Evolutionary conservation across 2,329 filamentous ascomycete species (phyloP).

Genomic region (Herpotrichia juniperi): DNA sequence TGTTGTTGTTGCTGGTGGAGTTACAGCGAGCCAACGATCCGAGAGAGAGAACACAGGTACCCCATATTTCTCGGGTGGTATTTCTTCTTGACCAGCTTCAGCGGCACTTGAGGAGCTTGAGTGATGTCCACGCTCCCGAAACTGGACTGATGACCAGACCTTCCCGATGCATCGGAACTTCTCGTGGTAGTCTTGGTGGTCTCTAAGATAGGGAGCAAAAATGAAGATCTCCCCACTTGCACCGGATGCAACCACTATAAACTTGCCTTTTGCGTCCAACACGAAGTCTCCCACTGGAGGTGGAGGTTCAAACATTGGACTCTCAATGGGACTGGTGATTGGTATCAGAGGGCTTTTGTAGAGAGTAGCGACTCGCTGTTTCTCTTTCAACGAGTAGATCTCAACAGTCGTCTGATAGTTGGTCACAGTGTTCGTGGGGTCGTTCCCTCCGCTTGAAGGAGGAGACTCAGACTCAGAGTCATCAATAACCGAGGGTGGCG

Average conservation of each 20-base stretch:
- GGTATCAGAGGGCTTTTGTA: slow-evolving; percentile 71
- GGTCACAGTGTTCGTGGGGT: slow-evolving; percentile 50
- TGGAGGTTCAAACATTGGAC: slow-evolving; percentile 71
- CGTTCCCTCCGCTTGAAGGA: slow-evolving; percentile 34
- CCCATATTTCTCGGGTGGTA: slow-evolving; percentile 51
- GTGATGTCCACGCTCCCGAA: slow-evolving; percentile 39
- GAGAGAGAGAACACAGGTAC: slow-evolving; percentile 72
- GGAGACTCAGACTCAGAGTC: slow-evolving; percentile 45
- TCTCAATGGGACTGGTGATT: slow-evolving; percentile 61
- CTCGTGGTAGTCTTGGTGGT: slow-evolving; percentile 30
- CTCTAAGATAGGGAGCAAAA: slow-evolving; percentile 53
- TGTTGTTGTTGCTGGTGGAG: slow-evolving; percentile 73
- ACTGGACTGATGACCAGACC: slow-evolving; percentile 86
- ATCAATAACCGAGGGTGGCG: slow-evolving; percentile 43
- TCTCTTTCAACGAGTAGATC: slow-evolving; percentile 82
- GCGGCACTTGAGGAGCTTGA: slow-evolving; percentile 43
- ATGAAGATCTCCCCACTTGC: slow-evolving; percentile 87
- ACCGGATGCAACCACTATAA: slow-evolving; percentile 77
- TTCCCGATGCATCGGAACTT: slow-evolving; percentile 78
- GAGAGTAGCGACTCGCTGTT: slow-evolving; percentile 72
- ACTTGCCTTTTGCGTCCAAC: slow-evolving; percentile 74
- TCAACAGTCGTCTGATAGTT: slow-evolving; percentile 88
- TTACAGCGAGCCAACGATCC: slow-evolving; percentile 78
- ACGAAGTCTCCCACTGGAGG: slow-evolving; percentile 74
- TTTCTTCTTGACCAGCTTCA: slow-evolving; percentile 42